Conservation (phyloP, 495 filamentous ascomycete genomes). For the Niebla homalea region DNA sequence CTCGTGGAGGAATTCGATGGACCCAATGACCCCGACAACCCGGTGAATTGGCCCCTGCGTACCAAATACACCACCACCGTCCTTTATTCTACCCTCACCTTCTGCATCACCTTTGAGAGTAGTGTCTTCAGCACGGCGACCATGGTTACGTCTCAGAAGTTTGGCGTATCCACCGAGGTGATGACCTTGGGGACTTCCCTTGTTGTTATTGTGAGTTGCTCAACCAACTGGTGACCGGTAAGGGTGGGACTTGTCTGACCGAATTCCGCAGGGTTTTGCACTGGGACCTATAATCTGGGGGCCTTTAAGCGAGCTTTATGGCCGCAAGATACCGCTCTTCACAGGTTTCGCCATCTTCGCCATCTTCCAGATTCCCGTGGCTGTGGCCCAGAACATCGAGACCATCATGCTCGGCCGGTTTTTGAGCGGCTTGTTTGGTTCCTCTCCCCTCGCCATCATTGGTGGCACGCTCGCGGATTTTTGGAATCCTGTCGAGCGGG, state of each 20-base stretch:
- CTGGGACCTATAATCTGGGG: conserved; percentile 45
- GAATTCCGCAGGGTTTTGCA: conserved; percentile 22
- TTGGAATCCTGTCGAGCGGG: conserved; percentile 44
- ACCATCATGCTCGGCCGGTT: conserved; percentile 44
- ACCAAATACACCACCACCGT: conserved; percentile 62
- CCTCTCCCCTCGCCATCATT: conserved; percentile 46
- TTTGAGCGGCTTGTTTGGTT: conserved; percentile 40
- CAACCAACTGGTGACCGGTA: no score
- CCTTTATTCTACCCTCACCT: conserved; percentile 42
- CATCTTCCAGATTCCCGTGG: conserved; percentile 43
- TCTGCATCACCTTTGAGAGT: conserved; percentile 46
- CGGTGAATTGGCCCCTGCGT: conserved; percentile 44
- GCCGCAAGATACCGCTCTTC: conserved; percentile 43
- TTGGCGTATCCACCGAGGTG: conserved; percentile 34
- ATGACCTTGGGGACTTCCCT: conserved; percentile 39
- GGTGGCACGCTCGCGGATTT: conserved; percentile 50
- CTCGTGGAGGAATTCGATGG: neutral
- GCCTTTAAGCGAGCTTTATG: conserved; percentile 67
- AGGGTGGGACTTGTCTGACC: neutral
- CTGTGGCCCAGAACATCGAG: conserved; percentile 37
- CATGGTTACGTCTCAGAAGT: conserved; percentile 30
- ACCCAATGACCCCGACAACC: conserved; percentile 6
- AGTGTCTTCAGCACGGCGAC: conserved; percentile 44
- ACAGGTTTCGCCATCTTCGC: conserved; percentile 35
- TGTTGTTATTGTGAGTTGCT: conserved; percentile 33